Evolutionary conservation across 169 alveolate genomes (phyloP).

Genomic region (Plasmodium fragile): DNA sequence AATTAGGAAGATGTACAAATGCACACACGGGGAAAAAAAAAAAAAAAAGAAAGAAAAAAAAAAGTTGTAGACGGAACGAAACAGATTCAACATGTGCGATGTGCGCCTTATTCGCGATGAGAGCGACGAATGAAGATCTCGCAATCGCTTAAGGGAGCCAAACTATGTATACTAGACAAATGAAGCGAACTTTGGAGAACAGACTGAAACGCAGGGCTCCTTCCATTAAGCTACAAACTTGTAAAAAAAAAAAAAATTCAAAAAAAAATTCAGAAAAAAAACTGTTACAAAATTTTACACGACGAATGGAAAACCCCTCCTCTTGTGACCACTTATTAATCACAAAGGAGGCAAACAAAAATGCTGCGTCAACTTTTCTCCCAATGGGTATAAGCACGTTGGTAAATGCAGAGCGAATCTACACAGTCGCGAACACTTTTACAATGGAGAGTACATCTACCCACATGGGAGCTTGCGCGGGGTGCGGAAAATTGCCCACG

Average conservation of each 20-base stretch:
- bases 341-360: neutral
- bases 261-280: neutral
- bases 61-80: neutral
- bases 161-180: neutral
- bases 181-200: neutral
- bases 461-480: neutral
- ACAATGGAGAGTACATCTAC: neutral
- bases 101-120: neutral
- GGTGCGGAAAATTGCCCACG: neutral
- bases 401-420: neutral
- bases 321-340: neutral
- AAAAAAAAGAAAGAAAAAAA: neutral
- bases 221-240: neutral
- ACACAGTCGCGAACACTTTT: neutral
- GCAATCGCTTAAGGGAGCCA: neutral
- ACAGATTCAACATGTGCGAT: neutral
- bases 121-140: neutral
- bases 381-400: neutral
- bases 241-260: neutral
- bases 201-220: neutral
- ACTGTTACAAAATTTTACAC: neutral
- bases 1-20: neutral
- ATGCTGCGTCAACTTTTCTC: neutral
- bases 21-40: neutral
- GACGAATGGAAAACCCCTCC: neutral